These are phyloP conservation scores for Pseudocercospora macadamiae DNA, from an alignment of 2,329 filamentous ascomycete genomes.

Conservation along the genomic window DNA sequence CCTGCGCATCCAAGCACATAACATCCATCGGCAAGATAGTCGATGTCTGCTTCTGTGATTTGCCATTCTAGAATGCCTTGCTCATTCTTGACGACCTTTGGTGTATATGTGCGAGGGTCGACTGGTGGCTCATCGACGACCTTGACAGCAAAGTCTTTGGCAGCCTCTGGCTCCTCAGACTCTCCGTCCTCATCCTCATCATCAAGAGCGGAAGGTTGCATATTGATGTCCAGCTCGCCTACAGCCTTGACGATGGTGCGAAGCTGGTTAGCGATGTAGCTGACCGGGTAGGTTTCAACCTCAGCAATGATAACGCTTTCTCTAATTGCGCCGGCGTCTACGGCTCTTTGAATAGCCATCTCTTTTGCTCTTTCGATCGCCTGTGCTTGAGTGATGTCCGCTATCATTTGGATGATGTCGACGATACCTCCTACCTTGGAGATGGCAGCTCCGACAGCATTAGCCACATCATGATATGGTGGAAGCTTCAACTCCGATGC, in stretches of 20 bases:
- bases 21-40: constrained; percentile 61
- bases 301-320: constrained; percentile 50
- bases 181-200: constrained; percentile 24
- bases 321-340: constrained; percentile 39
- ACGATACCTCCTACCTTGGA: constrained; percentile 58
- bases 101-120: constrained; percentile 47
- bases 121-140: constrained; percentile 35
- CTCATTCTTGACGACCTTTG: constrained; percentile 40
- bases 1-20: constrained; percentile 66
- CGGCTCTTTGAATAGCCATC: constrained; percentile 42
- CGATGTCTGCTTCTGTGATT: constrained; percentile 60
- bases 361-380: constrained; percentile 43
- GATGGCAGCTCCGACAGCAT: constrained; percentile 64
- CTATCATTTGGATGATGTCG: constrained; percentile 54
- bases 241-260: constrained; percentile 39
- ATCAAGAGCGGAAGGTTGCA: constrained; percentile 24
- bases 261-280: constrained; percentile 40
- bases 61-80: constrained; percentile 57
- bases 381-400: constrained; percentile 45
- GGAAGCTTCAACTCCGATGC: constrained; percentile 57
- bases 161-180: constrained; percentile 19
- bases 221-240: constrained; percentile 36
- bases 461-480: constrained; percentile 58
- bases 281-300: constrained; percentile 46
- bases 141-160: constrained; percentile 41